Base-by-base conservation (phyloP, 2,329 filamentous ascomycete species). In the Immersiporthe knoxdaviesiana region DNA sequence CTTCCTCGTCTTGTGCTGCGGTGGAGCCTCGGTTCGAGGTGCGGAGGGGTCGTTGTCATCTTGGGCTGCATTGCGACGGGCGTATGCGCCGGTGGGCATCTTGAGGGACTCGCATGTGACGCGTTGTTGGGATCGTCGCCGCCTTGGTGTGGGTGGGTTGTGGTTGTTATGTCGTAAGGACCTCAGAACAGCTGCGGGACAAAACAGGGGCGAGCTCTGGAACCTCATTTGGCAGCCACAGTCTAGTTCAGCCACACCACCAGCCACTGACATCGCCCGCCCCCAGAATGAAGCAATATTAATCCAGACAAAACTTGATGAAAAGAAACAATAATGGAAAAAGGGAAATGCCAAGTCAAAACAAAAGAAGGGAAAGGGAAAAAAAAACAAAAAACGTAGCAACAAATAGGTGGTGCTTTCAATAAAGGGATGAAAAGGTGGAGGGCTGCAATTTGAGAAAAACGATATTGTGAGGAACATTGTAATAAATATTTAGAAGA, bases 31-130 rank as follows among this genome's bases (percentile, higher is more conserved):
- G 32, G 18, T 47, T 16, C n/a, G 30, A 24, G n/a, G 47, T 18
- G 5, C 21, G 16, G 41, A 18, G 44, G 44, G 18, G 21, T 21
- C 11, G 2, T n/a, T 21, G 7, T 37, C n/a, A 32, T 14, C 24
- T 30, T 37, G 56, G 68, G 39, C 39, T 21, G 11, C 63, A n/a
- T 35, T 47, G 2, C 63, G 63, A 18, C 63, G 50, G 30, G 62
- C 27, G 24, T 30, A 50, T 24, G 18, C 62, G 21, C 41, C 62
- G 27, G 62, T 50, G n/a, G 63, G 47, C 63, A 65, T 65, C n/a
- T 65, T 56, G 50, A 21, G 41, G 14, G 47, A 39, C 32, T 39
- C 47, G 21, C 63, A 24, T 65, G 47, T 14, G 47, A 54, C 10
- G 47, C 30, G 47, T 64, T 14, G 27, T 30, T 30, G 18, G 61